Evolutionary conservation across 2,329 filamentous ascomycete genomes (phyloP), one percentile per base, ranked within the genome.

Genomic region (Fusarium falciforme): DNA sequence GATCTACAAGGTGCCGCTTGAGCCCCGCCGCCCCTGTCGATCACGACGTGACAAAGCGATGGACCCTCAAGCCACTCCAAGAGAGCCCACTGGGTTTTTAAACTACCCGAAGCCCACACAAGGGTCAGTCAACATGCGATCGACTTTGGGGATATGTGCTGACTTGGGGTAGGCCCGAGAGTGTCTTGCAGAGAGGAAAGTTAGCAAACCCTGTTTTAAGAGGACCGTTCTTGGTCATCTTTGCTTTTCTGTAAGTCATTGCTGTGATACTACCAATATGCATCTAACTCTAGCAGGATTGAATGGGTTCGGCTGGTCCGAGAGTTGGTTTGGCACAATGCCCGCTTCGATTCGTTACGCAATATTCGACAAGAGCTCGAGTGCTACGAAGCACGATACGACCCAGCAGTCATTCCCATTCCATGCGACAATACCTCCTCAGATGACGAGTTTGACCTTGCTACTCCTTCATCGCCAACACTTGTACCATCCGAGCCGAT

Each of bases 301-400:
- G 72, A 77, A 57, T 65, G 59, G 20, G 16, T 73, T n/a, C 69
- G 68, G 9, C 67, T 76, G 31, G 58, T 77, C 17, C 75, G 75
- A 2, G 64, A 74, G 38, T 10, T 61, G 10, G 76, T 71, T 14
- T 93, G 90, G 90, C 83, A 83, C 59, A 91, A 91, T 80, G 90
- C 90, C 27, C 90, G 90, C 31, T 93, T 94, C 77, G 84, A 82
- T 42, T 82, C 84, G 7, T 82, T 93, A 29, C 88, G 89, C 49
- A 82, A 87, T 22, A 86, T 90, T 57, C 83, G 84, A 25, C 81
- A 86, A 27, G 83, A 79, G 9, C 79, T 94, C 25, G 84, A 89
- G 57, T 83, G 88, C 52, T 89, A 82, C 61, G 85, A 85, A 67
- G 84, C 85, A 2, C 81, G 84, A 57, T 87, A 84, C 67, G 85